phyloP scores from a whole-genome alignment of 1,284 basidiomycete species.

The Rhodotorula sp. region DNA sequence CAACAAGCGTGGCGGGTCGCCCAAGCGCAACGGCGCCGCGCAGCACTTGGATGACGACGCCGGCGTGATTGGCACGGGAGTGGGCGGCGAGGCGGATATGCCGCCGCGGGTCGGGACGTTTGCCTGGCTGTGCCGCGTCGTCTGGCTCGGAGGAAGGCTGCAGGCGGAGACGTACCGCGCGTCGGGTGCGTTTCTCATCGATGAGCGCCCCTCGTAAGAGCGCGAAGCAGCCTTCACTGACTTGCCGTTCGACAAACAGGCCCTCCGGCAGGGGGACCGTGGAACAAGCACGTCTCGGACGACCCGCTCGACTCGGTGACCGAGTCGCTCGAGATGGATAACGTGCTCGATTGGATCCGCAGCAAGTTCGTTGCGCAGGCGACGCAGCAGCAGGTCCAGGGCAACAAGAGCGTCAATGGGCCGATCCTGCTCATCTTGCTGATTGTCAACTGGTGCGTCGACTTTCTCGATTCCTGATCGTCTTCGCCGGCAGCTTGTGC shows the following conservation, averaged over 20 bases:
- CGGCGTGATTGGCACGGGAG: neutral
- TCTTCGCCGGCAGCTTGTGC: neutral
- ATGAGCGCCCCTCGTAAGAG: no score
- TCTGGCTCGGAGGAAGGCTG: constrained; percentile 36
- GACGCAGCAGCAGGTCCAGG: constrained; percentile 14
- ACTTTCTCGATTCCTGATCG: no score
- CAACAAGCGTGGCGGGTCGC: neutral
- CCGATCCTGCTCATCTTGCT: constrained; percentile 30
- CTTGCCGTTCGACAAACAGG: constrained; percentile 7
- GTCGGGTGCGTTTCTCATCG: constrained; percentile 12
- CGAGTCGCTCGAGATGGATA: constrained; percentile 36
- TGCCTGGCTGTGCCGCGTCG: constrained; percentile 35
- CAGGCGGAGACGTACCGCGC: constrained; percentile 36
- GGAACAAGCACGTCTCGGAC: constrained; percentile 18
- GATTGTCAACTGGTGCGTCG: constrained; percentile 34
- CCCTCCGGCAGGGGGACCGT: constrained; percentile 36
- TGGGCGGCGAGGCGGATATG: neutral
- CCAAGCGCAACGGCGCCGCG: neutral
- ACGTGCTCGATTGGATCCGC: constrained; percentile 25
- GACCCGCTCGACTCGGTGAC: constrained; percentile 23
- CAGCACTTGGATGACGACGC: neutral
- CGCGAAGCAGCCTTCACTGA: no score
- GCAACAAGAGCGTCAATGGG: constrained; percentile 15
- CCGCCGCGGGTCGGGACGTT: constrained; percentile 20
- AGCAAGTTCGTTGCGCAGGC: constrained; percentile 11